Percentiles rank a stretch among this genome's conserved stretches.
phyloP scores from a whole-genome alignment of 2,329 filamentous ascomycete genomes.

The Trichoderma sp. region DNA sequence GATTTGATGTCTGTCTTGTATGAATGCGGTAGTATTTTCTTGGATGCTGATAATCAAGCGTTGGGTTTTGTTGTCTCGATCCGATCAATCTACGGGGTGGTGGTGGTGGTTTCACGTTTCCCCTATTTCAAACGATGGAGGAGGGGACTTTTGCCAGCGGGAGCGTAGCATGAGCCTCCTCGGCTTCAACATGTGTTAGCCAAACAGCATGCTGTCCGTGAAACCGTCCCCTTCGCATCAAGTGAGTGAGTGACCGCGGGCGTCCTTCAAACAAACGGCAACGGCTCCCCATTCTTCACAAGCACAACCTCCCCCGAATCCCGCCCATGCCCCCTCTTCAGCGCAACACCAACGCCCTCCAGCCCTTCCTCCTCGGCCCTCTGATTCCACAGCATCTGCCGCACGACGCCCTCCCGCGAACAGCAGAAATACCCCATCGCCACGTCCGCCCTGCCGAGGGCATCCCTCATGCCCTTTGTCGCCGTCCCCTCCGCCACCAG shows the following conservation, averaged over 20 bases:
- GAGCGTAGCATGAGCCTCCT: not conserved
- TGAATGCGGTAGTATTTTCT: not conserved
- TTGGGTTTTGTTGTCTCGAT: not conserved
- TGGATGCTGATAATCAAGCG: not conserved
- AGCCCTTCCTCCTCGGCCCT: constrained; percentile 60
- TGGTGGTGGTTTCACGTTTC: no score
- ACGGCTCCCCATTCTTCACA: not conserved
- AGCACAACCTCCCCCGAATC: not conserved
- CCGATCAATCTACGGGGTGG: not conserved
- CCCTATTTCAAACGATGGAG: not conserved
- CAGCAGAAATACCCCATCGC: constrained; percentile 72
- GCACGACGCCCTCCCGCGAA: constrained; percentile 52
- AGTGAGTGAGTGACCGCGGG: no score
- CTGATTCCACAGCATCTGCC: constrained; percentile 72
- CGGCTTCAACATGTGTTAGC: not conserved
- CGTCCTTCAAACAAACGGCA: not conserved
- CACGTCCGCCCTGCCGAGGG: constrained; percentile 62
- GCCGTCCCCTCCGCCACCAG: constrained; percentile 67
- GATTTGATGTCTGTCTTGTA: constrained; percentile 21
- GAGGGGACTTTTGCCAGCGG: not conserved
- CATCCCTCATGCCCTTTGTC: constrained; percentile 74
- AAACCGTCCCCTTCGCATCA: not conserved
- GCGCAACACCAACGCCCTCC: constrained; percentile 53
- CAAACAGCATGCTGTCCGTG: not conserved
- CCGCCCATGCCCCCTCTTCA: constrained; percentile 28